A percentile compares a stretch with the other conserved stretches of the same genome.
Evolutionary conservation across 371 early-diverging fungal species (phyloP).

Genomic region (Parasitella parasitica): DNA sequence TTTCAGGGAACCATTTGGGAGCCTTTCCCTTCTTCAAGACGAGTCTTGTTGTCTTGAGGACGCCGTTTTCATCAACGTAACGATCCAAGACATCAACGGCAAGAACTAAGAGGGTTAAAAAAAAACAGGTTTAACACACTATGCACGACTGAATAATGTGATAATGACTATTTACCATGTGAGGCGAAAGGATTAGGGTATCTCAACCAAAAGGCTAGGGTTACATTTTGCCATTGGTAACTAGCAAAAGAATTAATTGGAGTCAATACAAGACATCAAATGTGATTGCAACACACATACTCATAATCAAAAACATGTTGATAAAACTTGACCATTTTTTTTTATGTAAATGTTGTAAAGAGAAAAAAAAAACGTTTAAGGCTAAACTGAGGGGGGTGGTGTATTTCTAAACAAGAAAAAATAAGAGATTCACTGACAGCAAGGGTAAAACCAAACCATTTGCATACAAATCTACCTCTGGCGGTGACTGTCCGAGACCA

Average conservation of each 20-base stretch:
- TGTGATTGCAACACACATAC: constrained; percentile 27
- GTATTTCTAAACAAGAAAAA: neutral
- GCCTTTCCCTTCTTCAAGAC: constrained; percentile 85
- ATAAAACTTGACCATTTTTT: constrained; percentile 53
- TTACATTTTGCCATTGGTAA: constrained; percentile 82
- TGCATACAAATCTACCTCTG: neutral
- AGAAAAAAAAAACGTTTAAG: neutral
- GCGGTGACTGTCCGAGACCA: neutral
- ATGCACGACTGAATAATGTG: neutral
- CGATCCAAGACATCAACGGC: constrained; percentile 90
- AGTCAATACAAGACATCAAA: neutral
- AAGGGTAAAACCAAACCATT: constrained; percentile 13
- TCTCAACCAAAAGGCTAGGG: constrained; percentile 87
- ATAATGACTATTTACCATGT: constrained; percentile 60
- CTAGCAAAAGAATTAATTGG: constrained; percentile 29
- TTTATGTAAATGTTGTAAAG: neutral
- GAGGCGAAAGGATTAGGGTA: constrained; percentile 98
- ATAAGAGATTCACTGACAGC: constrained; percentile 3
- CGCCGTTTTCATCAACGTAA: constrained; percentile 78
- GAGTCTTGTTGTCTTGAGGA: constrained; percentile 83
- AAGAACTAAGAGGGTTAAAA: constrained; percentile 58
- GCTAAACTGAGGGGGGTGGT: neutral
- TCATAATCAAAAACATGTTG: constrained; percentile 75
- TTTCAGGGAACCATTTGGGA: constrained; percentile 85
- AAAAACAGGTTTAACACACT: neutral